These are phyloP conservation scores for Trichoderma aggressivum DNA, from an alignment of 2,329 filamentous ascomycete genomes.

Conservation along the genomic window DNA sequence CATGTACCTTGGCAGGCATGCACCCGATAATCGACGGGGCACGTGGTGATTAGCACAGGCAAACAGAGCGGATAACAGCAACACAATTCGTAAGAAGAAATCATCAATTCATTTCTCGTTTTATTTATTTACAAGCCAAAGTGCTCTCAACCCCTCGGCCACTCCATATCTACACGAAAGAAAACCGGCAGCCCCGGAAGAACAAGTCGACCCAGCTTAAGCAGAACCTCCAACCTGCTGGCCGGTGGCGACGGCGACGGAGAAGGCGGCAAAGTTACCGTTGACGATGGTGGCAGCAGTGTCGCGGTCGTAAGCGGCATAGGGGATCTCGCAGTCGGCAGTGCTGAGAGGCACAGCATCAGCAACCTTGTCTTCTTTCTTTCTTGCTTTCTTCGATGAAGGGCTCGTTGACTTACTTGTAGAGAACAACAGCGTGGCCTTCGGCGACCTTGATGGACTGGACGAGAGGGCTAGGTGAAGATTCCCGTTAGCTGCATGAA, in stretches of 20 bases:
- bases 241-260: not conserved
- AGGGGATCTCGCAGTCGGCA: not conserved
- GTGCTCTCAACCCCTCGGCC: not conserved
- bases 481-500: not conserved
- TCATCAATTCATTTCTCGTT: not conserved
- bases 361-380: not conserved
- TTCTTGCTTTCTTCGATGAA: not conserved
- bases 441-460: not conserved
- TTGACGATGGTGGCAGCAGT: not conserved
- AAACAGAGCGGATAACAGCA: not conserved
- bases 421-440: not conserved
- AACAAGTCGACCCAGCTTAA: not conserved
- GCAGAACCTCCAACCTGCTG: not conserved
- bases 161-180: not conserved
- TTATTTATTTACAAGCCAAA: not conserved
- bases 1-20: not conserved
- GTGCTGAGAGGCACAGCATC: not conserved
- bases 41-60: not conserved
- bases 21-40: not conserved
- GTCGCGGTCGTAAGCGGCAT: not conserved
- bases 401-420: not conserved
- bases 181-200: not conserved
- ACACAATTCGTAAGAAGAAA: not conserved
- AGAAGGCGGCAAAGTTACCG: not conserved
- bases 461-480: not conserved